Base-by-base conservation (phyloP, 345 rosid species). In the Salix exigua region DNA sequence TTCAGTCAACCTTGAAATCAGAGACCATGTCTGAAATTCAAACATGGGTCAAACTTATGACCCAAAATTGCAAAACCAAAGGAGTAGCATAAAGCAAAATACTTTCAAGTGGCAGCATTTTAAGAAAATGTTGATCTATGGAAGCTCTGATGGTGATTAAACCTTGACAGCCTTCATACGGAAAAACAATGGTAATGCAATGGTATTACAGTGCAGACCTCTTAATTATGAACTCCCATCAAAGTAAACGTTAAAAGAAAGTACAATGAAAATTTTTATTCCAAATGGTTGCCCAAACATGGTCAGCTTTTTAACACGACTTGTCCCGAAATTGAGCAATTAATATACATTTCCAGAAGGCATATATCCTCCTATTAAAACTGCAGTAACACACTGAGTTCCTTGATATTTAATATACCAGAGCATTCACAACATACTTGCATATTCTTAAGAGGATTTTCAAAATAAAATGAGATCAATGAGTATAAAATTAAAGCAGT, bases 1-100 rank as follows among this genome's bases (percentile, higher is more conserved):
- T 25, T 91, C 94, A 0, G 93, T 92, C 86, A 94, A 78, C 78
- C 80, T 89, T 26, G 92, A 88, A 65, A 94, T 89, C 75, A 86
- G 42, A n/a, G 96, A 86, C 96, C 92, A 90, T 28, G 88, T 86
- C 96, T 92, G 86, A 69, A 55, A 50, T 67, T 83, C 51, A 68
- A 48, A 80, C n/a, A 61, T 46, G 37, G 50, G 67, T 50, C 19
- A 72, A 70, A 75, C 60, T 23, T 73, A 48, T 9, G 16, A 70
- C 30, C n/a, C 3, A 40, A 21, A 35, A 62, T 31, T 66, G 14
- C 31, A 31, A 14, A 33, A 72, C 65, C 19, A 16, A 26, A 61
- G 50, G 12, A 9, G 63, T 58, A 4, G 14, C 28, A 58, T 58
- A 23, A 58, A 23, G 63, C 63, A 10, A 58, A 58, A 23, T 58